Evolutionary conservation across 495 filamentous ascomycete genomes (phyloP).

Genomic region (Trypethelium eluteriae): DNA sequence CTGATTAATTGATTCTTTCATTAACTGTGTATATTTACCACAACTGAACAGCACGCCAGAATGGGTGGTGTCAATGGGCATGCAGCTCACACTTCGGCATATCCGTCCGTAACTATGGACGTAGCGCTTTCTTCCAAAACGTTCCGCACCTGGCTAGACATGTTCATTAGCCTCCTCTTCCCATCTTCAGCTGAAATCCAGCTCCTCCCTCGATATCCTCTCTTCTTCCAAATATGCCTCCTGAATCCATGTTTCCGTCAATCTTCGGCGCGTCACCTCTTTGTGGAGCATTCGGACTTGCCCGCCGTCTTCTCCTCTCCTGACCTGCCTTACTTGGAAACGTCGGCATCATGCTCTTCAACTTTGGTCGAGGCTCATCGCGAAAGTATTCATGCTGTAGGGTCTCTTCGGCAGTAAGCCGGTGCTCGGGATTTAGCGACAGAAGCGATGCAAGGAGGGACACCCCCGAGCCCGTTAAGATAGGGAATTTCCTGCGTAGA

Average conservation of each 20-base stretch:
- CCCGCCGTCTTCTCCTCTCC: conserved; percentile 66
- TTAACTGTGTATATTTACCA: too few relatives aligned
- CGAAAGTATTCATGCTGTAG: conserved; percentile 76
- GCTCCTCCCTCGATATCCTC: conserved; percentile 69
- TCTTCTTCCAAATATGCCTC: conserved; percentile 64
- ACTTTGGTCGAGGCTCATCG: conserved; percentile 83
- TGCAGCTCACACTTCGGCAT: neutral
- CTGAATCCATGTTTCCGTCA: conserved; percentile 63
- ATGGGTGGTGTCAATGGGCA: neutral
- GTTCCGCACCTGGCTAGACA: neutral
- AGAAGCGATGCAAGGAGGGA: conserved; percentile 61
- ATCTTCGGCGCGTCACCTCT: conserved; percentile 65
- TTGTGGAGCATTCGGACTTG: conserved; percentile 80
- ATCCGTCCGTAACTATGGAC: too few relatives aligned
- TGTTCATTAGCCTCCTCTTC: neutral
- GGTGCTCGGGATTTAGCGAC: conserved; percentile 61
- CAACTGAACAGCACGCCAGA: too few relatives aligned
- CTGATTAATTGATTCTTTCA: too few relatives aligned
- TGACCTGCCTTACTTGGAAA: conserved; percentile 92
- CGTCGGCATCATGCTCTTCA: conserved; percentile 53
- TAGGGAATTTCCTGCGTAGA: conserved; percentile 69
- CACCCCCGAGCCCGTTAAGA: conserved; percentile 68
- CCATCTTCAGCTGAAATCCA: conserved; percentile 74
- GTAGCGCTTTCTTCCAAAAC: neutral
- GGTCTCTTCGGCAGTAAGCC: conserved; percentile 64